Conservation (phyloP, 768 basidiomycete genomes). For the Lactifluus pinguis region DNA sequence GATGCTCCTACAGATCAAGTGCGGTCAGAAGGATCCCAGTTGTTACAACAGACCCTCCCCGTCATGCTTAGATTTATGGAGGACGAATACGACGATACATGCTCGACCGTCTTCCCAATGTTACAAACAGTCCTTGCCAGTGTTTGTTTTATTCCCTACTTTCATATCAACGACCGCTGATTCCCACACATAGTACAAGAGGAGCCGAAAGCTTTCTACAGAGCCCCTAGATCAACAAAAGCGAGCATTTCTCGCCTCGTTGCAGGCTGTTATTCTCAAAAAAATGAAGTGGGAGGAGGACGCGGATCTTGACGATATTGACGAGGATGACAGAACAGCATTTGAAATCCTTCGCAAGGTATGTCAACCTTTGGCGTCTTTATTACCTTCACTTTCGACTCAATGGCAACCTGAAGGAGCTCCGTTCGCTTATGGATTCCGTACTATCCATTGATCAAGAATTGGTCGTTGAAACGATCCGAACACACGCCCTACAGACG, state of each 20-base stretch:
- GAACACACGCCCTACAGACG: conserved; percentile 63
- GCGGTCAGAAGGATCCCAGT: conserved; percentile 50
- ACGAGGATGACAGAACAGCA: conserved; percentile 77
- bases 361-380: conserved; percentile 16
- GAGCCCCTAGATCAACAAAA: conserved; percentile 56
- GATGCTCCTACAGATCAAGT: conserved; percentile 52
- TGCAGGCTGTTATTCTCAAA: conserved; percentile 68
- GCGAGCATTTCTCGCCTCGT: conserved; percentile 65
- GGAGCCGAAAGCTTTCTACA: conserved; percentile 49
- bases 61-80: conserved; percentile 82
- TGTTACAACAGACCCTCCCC: conserved; percentile 64
- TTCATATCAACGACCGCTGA: background rate
- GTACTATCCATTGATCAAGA: conserved; percentile 78
- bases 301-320: conserved; percentile 70
- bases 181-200: conserved; percentile 61
- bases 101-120: conserved; percentile 75
- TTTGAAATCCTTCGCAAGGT: conserved; percentile 87
- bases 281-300: conserved; percentile 91
- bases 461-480: conserved; percentile 72
- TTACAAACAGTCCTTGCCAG: conserved; percentile 63
- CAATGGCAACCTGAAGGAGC: conserved; percentile 44
- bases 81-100: conserved; percentile 85
- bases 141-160: conserved; percentile 39
- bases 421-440: conserved; percentile 80
- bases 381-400: background rate